Conservation (phyloP, 2,329 filamentous ascomycete species). For the Aspergillus candidus region DNA sequence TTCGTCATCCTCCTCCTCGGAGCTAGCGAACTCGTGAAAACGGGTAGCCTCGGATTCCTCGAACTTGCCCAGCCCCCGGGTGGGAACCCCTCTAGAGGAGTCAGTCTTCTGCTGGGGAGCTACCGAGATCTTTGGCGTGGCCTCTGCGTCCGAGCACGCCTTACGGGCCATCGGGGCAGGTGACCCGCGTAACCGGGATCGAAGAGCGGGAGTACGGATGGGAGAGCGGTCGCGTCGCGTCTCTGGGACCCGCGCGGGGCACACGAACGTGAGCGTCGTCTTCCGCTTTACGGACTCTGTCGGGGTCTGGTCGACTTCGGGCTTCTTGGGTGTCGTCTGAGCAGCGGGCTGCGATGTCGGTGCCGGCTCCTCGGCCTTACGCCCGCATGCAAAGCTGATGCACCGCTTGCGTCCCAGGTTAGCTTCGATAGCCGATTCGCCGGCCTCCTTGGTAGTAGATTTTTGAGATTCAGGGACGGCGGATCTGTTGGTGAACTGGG, state of each 20-base stretch:
- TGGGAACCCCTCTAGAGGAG: slow-evolving; percentile 24
- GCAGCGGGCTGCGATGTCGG: slow-evolving; percentile 27
- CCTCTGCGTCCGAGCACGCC: slow-evolving; percentile 16
- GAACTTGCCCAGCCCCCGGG: slow-evolving; percentile 34
- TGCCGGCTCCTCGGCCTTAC: slow-evolving; percentile 49
- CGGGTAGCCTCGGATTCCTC: slow-evolving; percentile 39
- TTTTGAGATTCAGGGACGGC: background rate
- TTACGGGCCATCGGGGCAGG: slow-evolving; percentile 35
- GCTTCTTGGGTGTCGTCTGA: slow-evolving; percentile 17
- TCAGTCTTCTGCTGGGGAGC: slow-evolving; percentile 9
- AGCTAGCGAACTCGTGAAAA: slow-evolving; percentile 91
- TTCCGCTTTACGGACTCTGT: slow-evolving; percentile 36
- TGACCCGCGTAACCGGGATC: slow-evolving; percentile 33
- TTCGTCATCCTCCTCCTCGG: slow-evolving; percentile 74
- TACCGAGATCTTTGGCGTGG: slow-evolving; percentile 4
- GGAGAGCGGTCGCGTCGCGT: slow-evolving; percentile 24
- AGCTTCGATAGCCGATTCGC: slow-evolving; percentile 56
- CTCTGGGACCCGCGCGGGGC: slow-evolving; percentile 33
- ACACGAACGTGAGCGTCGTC: slow-evolving; percentile 43
- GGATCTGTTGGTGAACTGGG: slow-evolving; percentile 28
- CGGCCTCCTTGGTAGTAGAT: slow-evolving; percentile 27
- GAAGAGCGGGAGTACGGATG: slow-evolving; percentile 17
- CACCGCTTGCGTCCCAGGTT: slow-evolving; percentile 71
- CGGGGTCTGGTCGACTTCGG: slow-evolving; percentile 10
- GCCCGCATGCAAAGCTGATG: slow-evolving; percentile 85